Evolutionary conservation across 2,329 filamentous ascomycete species (phyloP), one percentile per base, ranked within the genome.

Genomic region (Penicillium frequentans): DNA sequence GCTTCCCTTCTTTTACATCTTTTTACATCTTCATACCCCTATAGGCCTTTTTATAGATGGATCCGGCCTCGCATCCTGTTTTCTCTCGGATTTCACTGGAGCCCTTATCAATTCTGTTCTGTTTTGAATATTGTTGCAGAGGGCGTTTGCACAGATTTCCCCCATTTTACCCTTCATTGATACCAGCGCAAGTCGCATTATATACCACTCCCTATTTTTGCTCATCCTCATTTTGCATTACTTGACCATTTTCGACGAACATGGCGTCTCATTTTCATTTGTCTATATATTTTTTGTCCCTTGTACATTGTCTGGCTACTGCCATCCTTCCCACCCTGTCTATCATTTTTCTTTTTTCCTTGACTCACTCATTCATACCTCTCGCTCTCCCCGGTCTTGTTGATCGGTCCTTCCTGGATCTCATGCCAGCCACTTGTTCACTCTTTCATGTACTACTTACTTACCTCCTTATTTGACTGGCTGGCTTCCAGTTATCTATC

Each of bases 11-110:
- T 56, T 52, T 57, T 52, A 46, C 62, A 58, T 62, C 58, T 58
- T 63, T 68, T 68, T 62, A 68, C 57, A 54, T 65, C 61, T 68
- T 72, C 73, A 75, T 76, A 75, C 73, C 72, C 72, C 68, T 60
- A 67, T 57, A 72, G 68, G 73, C 68, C 68, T 63, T 69, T 72
- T 64, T 61, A 72, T 73, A 74, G 70, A 74, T 69, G 64, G 64
- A 68, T 63, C 59, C 61, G 70, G 69, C 68, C 69, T 73, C 62
- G 69, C 68, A 70, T 64, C 56, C 57, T 68, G 59, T 66, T 68
- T 64, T 60, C 58, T 58, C 52, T 63, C 55, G 55, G 62, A 58
- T 64, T 60, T 60, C 59, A 52, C 54, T 63, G 65, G 67, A 62
- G 59, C 65, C 61, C 55, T 68, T 64, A 16, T 33, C 31, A 16